Evolutionary conservation across 2,329 filamentous ascomycete genomes (phyloP), one percentile per base, ranked within the genome.

Genomic region (Didymosphaeria variabile): DNA sequence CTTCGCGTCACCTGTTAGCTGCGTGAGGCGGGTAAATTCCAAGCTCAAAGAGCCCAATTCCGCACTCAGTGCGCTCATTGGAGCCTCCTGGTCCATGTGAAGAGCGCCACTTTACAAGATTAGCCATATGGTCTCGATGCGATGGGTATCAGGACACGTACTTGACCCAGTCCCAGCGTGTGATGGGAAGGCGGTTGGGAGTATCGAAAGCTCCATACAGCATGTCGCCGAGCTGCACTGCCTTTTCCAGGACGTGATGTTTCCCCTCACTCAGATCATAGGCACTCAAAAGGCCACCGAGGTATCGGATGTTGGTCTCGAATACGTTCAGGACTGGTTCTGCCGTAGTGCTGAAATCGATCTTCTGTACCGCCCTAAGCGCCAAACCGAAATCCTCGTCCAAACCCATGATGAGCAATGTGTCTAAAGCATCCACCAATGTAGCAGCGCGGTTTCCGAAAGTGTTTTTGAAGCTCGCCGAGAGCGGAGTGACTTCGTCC

Each of bases 401-500:
- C 45, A 89, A 73, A 7, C 77, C 86, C 86, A 89, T 88, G 49
- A 90, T 88, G 80, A 83, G 85, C 2, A 90, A 81, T 0, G 87
- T 88, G 62, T 89, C 87, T 54, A 90, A 79, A 0, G 83, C 77
- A 68, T 90, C 88, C 26, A 90, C 83, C 53, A 89, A 72, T 0
- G 87, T 88, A 2, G 86, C 87, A 0, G 81, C 86, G 82, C 85
- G 87, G 26, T 83, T 83, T 10, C 84, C 84, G 66, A 86, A 86
- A 0, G 77, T 75, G 58, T 84, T 81, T 59, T 80, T 83, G 19
- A 71, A 78, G n/a, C 70, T 69, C 44, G 83, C 84, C 19, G 79
- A 79, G 2, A 87, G 75, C 12, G 85, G 85, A 29, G 74, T 70
- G 9, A 87, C 71, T 72, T 87, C 85, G 62, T 87, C 85, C 17